phyloP scores from a whole-genome alignment of 2,329 filamentous ascomycete species.

The Microdochium bolleyi region DNA sequence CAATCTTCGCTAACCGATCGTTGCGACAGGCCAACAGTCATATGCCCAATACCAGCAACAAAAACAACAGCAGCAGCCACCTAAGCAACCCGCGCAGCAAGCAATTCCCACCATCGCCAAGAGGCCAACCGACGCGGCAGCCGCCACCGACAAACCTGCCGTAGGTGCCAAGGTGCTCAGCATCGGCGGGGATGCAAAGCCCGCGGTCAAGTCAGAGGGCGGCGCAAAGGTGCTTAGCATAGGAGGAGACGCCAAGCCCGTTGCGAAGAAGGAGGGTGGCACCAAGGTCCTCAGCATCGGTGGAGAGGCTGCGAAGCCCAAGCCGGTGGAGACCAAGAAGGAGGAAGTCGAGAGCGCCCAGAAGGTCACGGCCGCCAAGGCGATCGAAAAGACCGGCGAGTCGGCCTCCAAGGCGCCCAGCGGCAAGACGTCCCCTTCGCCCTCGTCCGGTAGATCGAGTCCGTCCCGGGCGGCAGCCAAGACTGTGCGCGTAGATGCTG shows the following conservation, averaged over 20 bases:
- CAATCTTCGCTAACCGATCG: constrained; percentile 7
- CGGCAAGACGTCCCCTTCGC: constrained; percentile 72
- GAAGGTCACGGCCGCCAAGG: constrained; percentile 81
- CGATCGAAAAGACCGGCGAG: constrained; percentile 85
- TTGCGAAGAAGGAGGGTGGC: constrained; percentile 45
- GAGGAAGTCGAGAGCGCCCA: constrained; percentile 61
- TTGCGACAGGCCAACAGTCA: constrained; percentile 30
- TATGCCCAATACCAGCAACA: constrained; percentile 47
- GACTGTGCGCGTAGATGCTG: constrained; percentile 67
- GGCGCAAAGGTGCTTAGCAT: constrained; percentile 58
- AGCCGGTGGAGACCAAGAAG: constrained; percentile 42
- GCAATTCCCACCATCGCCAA: constrained; percentile 54
- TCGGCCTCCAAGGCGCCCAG: constrained; percentile 41
- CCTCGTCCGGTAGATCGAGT: constrained; percentile 78
- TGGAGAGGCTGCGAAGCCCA: constrained; percentile 43
- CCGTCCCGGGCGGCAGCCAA: constrained; percentile 53
- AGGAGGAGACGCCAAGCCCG: constrained; percentile 47
- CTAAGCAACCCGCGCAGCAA: constrained; percentile 29
- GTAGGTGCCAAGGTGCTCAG: constrained; percentile 2
- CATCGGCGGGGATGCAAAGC: constrained; percentile 31
- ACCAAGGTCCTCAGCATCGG: constrained; percentile 59
- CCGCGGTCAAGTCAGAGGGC: constrained; percentile 44
- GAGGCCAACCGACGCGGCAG: constrained; percentile 42
- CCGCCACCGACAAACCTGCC: constrained; percentile 32
- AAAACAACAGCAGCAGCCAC: constrained; percentile 33